A percentile compares a stretch with the other conserved stretches of the same genome.
Evolutionary conservation across 148 eudicot genomes (phyloP).

Genomic region (Amaranthus palmeri): DNA sequence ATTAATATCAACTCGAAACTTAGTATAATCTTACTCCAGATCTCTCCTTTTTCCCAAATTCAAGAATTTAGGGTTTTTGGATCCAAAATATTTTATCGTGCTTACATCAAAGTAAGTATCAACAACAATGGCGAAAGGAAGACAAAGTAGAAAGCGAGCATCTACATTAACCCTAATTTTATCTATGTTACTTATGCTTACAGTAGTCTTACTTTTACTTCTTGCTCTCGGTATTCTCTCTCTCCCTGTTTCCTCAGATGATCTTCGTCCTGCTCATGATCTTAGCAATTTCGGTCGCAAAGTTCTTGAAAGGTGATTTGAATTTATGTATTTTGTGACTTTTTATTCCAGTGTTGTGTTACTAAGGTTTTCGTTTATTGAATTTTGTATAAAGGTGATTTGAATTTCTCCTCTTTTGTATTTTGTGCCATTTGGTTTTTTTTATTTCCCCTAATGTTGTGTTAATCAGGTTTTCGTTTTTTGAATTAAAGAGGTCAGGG

Average conservation of each 20-base stretch:
- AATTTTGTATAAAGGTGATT: no score
- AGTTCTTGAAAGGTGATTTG: conserved; percentile 34
- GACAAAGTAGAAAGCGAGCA: conserved; percentile 48
- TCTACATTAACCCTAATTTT: conserved; percentile 53
- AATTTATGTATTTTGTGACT: background rate
- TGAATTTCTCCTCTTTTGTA: background rate
- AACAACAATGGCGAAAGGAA: conserved; percentile 46
- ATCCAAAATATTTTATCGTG: no score
- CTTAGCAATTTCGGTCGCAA: conserved; percentile 54
- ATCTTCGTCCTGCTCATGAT: conserved; percentile 28
- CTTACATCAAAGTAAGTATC: no score
- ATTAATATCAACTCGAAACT: no score
- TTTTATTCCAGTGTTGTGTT: no score
- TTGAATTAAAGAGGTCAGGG: conserved; percentile 38
- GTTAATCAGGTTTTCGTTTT: background rate
- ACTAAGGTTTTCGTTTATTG: no score
- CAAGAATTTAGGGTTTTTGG: no score
- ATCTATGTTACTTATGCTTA: conserved; percentile 64
- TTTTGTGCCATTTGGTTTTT: background rate
- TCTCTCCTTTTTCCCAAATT: no score
- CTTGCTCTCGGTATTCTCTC: conserved; percentile 84
- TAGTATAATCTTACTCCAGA: no score
- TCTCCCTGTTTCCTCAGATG: conserved; percentile 63
- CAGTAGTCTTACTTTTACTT: conserved; percentile 58
- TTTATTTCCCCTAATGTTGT: background rate